These are phyloP conservation scores for Phalaenopsis equestris DNA, from an alignment of 106 monocot species.

Conservation along the genomic window DNA sequence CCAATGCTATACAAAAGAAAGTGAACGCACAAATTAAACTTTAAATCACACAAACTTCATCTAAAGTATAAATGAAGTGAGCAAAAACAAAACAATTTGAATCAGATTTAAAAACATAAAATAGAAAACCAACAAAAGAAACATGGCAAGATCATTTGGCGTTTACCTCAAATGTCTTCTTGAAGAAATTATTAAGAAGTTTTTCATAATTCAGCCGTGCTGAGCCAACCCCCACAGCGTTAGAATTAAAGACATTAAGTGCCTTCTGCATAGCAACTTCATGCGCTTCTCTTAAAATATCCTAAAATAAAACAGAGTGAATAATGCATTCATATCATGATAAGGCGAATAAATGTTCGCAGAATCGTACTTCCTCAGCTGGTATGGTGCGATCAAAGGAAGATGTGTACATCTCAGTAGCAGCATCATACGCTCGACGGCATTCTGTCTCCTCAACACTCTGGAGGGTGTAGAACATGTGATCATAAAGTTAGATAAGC, in stretches of 20 bases:
- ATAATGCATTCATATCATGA: neutral
- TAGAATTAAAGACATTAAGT: constrained; percentile 52
- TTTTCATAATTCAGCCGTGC: constrained; percentile 72
- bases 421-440: constrained; percentile 69
- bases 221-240: constrained; percentile 78
- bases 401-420: constrained; percentile 58
- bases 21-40: too few species aligned
- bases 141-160: too few species aligned
- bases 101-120: too few species aligned
- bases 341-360: neutral
- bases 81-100: too few species aligned
- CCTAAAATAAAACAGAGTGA: constrained; percentile 21
- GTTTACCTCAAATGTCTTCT: constrained; percentile 73
- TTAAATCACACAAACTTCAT: too few species aligned
- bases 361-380: constrained; percentile 63
- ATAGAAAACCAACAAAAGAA: too few species aligned
- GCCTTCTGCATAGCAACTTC: constrained; percentile 65
- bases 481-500: neutral
- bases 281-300: constrained; percentile 68
- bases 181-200: constrained; percentile 58
- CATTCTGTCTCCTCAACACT: constrained; percentile 99
- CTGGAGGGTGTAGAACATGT: constrained; percentile 20
- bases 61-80: too few species aligned
- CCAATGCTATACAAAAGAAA: too few species aligned
- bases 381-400: constrained; percentile 68